These are phyloP conservation scores for Cetraspora pellucida DNA, from an alignment of 192 early-diverging fungal genomes.

Conservation along the genomic window DNA sequence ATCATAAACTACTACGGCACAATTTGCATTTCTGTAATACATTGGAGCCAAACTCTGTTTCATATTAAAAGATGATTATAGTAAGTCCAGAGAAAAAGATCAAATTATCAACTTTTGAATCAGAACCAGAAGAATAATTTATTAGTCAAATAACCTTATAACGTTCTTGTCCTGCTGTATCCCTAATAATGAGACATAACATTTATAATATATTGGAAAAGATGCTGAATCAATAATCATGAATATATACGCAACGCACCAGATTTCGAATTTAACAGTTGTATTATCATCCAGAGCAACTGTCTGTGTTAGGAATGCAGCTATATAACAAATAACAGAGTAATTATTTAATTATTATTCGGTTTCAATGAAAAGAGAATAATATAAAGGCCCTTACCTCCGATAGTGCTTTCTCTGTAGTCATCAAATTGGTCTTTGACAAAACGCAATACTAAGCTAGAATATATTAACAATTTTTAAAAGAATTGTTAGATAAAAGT, in stretches of 20 bases:
- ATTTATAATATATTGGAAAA: background rate
- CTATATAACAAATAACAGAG: constrained; percentile 37
- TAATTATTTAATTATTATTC: background rate
- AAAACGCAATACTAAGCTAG: constrained; percentile 79
- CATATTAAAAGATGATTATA: background rate
- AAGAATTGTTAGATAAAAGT: too few species aligned
- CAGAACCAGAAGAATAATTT: background rate
- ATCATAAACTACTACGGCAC: constrained; percentile 74
- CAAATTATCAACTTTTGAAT: background rate
- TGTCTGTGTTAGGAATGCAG: constrained; percentile 78
- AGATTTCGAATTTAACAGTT: constrained; percentile 94
- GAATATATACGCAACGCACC: constrained; percentile 47
- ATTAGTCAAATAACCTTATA: constrained; percentile 54
- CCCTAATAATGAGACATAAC: constrained; percentile 45
- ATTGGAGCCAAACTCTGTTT: constrained; percentile 68
- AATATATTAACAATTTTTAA: too few species aligned
- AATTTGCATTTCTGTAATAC: constrained; percentile 75
- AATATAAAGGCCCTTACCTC: constrained; percentile 48
- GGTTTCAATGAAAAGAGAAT: background rate
- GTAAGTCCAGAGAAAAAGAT: background rate
- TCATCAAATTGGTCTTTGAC: constrained; percentile 94
- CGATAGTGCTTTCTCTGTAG: constrained; percentile 91
- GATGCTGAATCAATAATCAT: background rate
- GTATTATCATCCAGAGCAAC: constrained; percentile 83
- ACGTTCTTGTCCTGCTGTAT: constrained; percentile 74